Percentiles rank a stretch among this genome's conserved stretches.
These are phyloP conservation scores for Lentinula lateritia DNA, from an alignment of 768 basidiomycete genomes.

Conservation along the genomic window DNA sequence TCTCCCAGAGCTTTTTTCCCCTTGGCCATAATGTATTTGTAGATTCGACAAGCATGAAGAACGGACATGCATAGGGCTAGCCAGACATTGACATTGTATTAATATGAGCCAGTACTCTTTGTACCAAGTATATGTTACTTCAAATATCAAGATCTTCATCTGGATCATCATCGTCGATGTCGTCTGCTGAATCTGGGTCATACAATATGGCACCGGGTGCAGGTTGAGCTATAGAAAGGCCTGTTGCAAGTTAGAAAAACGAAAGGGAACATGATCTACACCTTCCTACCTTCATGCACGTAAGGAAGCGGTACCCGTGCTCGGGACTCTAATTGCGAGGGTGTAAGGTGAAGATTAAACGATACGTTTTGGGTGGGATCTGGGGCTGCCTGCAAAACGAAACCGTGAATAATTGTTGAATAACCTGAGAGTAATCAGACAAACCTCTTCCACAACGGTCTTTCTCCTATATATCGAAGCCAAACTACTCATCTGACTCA, in stretches of 20 bases:
- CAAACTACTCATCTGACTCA: slow-evolving; percentile 48
- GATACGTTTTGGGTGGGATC: slow-evolving; percentile 69
- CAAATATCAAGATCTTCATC: slow-evolving; percentile 91
- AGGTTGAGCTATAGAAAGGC: not conserved
- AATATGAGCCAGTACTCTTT: not conserved
- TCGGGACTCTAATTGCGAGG: slow-evolving; percentile 73
- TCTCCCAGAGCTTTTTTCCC: not conserved
- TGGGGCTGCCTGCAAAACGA: slow-evolving; percentile 25
- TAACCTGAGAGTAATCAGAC: not conserved
- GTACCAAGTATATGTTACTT: not conserved
- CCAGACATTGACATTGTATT: not conserved
- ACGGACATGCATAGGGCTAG: not conserved
- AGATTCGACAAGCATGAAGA: not conserved
- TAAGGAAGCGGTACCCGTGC: slow-evolving; percentile 88
- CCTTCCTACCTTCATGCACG: slow-evolving; percentile 70
- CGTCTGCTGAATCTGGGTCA: slow-evolving; percentile 91
- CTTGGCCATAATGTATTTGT: not conserved
- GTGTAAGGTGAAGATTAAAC: slow-evolving; percentile 85
- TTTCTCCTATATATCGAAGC: slow-evolving; percentile 41
- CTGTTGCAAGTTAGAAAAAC: slow-evolving; percentile 4
- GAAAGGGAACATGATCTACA: not conserved
- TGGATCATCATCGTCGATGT: slow-evolving; percentile 93
- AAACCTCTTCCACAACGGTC: slow-evolving; percentile 24
- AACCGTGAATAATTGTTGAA: not conserved
- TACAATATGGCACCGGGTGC: slow-evolving; percentile 61